These are phyloP conservation scores for Ophiostoma tasmaniense DNA, from an alignment of 2,329 filamentous ascomycete genomes.

Conservation along the genomic window DNA sequence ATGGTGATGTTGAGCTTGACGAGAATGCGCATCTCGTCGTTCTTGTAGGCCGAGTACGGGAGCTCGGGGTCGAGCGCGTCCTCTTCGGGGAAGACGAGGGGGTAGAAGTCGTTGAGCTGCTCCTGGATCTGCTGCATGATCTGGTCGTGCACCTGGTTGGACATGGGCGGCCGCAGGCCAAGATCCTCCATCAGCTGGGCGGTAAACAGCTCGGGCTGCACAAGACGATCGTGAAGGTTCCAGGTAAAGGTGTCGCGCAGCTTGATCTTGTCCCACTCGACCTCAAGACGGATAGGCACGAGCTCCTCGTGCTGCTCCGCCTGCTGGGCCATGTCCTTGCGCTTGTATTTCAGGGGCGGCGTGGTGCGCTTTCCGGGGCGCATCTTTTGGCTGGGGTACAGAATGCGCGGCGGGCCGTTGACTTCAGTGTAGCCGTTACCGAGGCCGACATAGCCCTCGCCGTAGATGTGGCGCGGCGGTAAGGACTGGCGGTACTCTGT, in stretches of 20 bases:
- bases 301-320: constrained; percentile 87
- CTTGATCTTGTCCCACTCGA: constrained; percentile 92
- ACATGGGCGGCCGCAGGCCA: constrained; percentile 63
- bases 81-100: constrained; percentile 81
- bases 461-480: constrained; percentile 51
- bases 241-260: constrained; percentile 96
- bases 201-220: constrained; percentile 73
- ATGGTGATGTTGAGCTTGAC: constrained; percentile 98
- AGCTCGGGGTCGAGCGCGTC: constrained; percentile 82
- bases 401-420: constrained; percentile 56
- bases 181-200: constrained; percentile 88
- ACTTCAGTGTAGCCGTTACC: constrained; percentile 78
- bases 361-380: constrained; percentile 70
- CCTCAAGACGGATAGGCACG: constrained; percentile 82
- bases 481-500: constrained; percentile 48
- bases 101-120: constrained; percentile 88
- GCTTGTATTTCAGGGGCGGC: constrained; percentile 61
- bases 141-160: constrained; percentile 54
- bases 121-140: constrained; percentile 67
- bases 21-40: constrained; percentile 95
- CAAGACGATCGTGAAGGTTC: constrained; percentile 88
- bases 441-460: constrained; percentile 75
- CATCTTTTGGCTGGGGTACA: constrained; percentile 72
- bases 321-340: constrained; percentile 75
- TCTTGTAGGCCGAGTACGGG: constrained; percentile 91